Evolutionary conservation across 179 eudicot species (phyloP), one percentile per base, ranked within the genome.

Genomic region (Beta macrorhiza): DNA sequence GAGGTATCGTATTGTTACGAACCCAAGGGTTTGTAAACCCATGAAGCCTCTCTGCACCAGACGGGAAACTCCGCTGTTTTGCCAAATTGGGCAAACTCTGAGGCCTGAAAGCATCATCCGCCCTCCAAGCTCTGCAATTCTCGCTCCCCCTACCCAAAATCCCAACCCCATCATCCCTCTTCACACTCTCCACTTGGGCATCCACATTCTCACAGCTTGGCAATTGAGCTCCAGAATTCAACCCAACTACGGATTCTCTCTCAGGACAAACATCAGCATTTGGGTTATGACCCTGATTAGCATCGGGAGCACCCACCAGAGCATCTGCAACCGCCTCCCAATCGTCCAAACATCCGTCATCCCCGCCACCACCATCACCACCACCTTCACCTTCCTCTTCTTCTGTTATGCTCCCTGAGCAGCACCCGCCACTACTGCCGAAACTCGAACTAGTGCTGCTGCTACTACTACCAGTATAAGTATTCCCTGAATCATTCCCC

Each of bases 301-400:
- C 87, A 76, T 88, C 88, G 2, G 82, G 42, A 69, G 88, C 90
- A 12, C 89, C 94, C 5, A 16, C 86, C 87, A 95, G 87, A 49
- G 93, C 97, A 87, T 95, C 99, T 14, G 98, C 97, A 76, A 93
- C 75, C 14, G 94, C 93, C 84, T 95, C 98, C 99, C 99, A 95
- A 84, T 95, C 99, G 85, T 93, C 98, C 88, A 90, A 88, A 86
- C 89, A 88, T 25, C 77, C 97, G 83, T 89, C 93, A 63, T 90
- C 87, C 42, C 84, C 92, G 42, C 65, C 93, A 79, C 65, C 93
- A 79, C 84, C 93, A 52, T 86, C 85, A 44, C 82, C 87, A 56
- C 49, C 88, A 57, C 52, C 87, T 42, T 77, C 84, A 22, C 86
- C 86, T 79, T 91, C 98, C 75, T 92, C 97, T 64, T 92, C 95